Base-by-base conservation (phyloP, 2,329 filamentous ascomycete genomes). In the Pseudohalonectria lignicola region DNA sequence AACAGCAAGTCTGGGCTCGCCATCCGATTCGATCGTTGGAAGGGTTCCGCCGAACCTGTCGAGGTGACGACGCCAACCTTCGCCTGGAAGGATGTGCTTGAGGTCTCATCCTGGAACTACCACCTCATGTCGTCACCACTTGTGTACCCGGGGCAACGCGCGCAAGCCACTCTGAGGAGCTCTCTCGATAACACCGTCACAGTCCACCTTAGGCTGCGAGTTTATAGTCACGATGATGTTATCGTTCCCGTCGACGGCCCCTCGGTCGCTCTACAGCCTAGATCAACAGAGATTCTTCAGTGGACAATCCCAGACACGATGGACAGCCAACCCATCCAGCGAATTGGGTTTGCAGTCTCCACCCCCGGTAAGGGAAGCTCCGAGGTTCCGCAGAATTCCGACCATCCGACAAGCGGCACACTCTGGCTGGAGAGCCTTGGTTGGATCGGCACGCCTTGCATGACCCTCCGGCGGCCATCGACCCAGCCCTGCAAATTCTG, bases 41-140 rank as follows among this genome's bases (percentile, higher is more conserved):
- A 25, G n/a, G n/a, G n/a, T n/a, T n/a, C n/a, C n/a, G n/a, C n/a
- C 2, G 8, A 23, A 2, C 19, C 37, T 7, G 26, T 48, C 4
- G 44, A 43, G 25, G 43, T 43, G 12, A 31, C 50, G n/a, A 55
- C 53, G 2, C 42, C 47, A n/a, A 53, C 53, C 0, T 57, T 55
- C 28, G 35, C 41, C 16, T 45, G 47, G 2, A 41, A 44, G 2
- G 47, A 54, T 5, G 44, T 48, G 7, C 37, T 47, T 4, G 26
- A 39, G 5, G 46, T 49, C 39, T 34, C 20, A n/a, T n/a, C n/a
- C n/a, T 28, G 28, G 3, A 30, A 11, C 4, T 56, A 56, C 37
- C 46, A 49, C 10, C 36, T 55, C 5, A 47, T 46, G 18, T 45
- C 48, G 12, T 50, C 53, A 8, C 53, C 53, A 0, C 42, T 55